Base-by-base conservation (phyloP, 305 asterid species). In the Salvia sclarea region DNA sequence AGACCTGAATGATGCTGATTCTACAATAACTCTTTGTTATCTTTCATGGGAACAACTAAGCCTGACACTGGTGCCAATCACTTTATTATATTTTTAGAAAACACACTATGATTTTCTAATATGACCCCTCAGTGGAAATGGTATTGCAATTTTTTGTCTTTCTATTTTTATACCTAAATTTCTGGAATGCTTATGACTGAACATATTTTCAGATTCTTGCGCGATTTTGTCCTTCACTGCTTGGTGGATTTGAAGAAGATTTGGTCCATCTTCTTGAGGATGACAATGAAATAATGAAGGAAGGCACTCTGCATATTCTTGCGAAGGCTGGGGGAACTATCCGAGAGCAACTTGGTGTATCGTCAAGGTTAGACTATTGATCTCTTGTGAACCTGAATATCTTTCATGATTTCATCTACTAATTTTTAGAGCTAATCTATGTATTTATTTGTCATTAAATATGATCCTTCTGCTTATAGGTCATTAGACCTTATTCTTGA, bases 251-350 rank as follows among this genome's bases (percentile, higher is more conserved):
- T 70, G 99, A 88, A 80, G 95, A 89, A 76, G 94, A 90, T 70
- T 83, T 95, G 81, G 82, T 89, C 54, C 87, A 71, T 74, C 87
- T 89, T 66, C 97, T 95, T 60, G 98, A 95, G 83, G 99, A 92
- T 80, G 99, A 95, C 62, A 95, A 95, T 82, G 98, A 92, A 83
- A 88, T 89, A 78, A 89, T 92, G 68, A 95, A 92, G 80, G 99
- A 95, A 85, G 99, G 99, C 33, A 86, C 91, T 64, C 72, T 95
- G 77, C 99, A 95, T 87, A 86, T 92, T 79, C 90, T 95, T 72
- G 98, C 99, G 25, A 95, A 89, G 86, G 99, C 99, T 62, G 98
- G 98, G 73, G 96, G 92, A 65, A 85, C 98, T 72, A 89, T 95
- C 82, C 89, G 96, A 25, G 99, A 95, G 74, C 98, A 89, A 74